Base-by-base conservation (phyloP, 805 yeast species). In the Starmera caribaea region DNA sequence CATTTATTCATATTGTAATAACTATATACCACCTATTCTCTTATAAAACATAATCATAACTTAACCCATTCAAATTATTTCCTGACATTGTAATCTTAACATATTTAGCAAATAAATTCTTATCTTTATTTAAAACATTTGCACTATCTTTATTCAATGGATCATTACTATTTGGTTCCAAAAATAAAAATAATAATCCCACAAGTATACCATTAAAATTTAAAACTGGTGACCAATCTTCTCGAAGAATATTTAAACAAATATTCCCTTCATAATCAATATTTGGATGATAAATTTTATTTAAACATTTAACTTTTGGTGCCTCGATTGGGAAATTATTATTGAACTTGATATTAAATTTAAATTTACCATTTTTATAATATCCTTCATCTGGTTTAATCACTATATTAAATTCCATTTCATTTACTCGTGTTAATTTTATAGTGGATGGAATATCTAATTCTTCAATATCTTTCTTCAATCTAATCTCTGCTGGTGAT, bases 211-310 rank as follows among this genome's bases (percentile, higher is more conserved):
- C 71, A 55, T 83, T 86, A 53, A 90, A 63, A 42, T 82, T 84
- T 48, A 90, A 66, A 0, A 88, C 95, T 0, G 98, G 97, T 26
- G 88, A 79, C 98, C 98, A 90, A 58, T 90, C 97, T 57, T 89
- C 96, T 49, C 97, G 68, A 43, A 90, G 66, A 30, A 90, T 89
- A 55, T 90, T 90, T 44, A 90, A 69, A 55, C 98, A 90, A 6
- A 90, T 84, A 54, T 88, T 90, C 0, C 97, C 97, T 34, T 84
- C 81, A 16, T 76, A 56, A 57, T 90, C 96, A 47, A 90, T 90
- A 54, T 90, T 90, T 11, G 98, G 98, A 57, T 90, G 98, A 61
- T 83, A 90, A 5, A 90, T 84, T 53, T 71, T 78, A 39, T 78
- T 73, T 27, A 67, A 39, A 50, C 94, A 82, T 48, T 73, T 71